phyloP scores from a whole-genome alignment of 805 yeast genomes.

The Candida silvicultrix region DNA sequence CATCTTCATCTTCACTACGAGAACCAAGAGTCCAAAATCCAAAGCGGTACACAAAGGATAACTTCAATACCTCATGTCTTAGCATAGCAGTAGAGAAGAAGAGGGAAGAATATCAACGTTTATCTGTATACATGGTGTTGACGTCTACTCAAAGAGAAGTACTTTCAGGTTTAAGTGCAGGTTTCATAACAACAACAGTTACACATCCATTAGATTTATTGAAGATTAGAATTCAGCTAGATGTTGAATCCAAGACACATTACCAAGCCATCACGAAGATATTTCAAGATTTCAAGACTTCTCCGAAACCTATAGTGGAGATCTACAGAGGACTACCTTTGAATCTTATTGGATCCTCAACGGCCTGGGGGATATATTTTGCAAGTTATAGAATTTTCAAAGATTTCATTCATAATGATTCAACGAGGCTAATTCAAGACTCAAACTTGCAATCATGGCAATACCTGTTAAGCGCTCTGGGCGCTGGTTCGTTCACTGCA shows the following conservation, averaged over 20 bases:
- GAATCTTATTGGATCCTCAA: slow-evolving; percentile 75
- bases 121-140: neutral
- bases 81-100: no score
- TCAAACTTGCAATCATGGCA: slow-evolving; percentile 33
- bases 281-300: slow-evolving; percentile 7
- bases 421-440: slow-evolving; percentile 17
- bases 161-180: slow-evolving; percentile 74
- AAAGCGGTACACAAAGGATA: no score
- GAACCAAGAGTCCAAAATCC: no score
- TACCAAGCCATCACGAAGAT: slow-evolving; percentile 22
- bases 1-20: no score
- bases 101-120: no score
- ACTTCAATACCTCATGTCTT: neutral
- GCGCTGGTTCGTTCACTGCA: slow-evolving; percentile 74
- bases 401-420: slow-evolving; percentile 18
- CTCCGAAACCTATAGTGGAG: slow-evolving; percentile 2
- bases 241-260: slow-evolving; percentile 26
- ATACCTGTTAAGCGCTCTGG: slow-evolving; percentile 48
- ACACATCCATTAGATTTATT: slow-evolving; percentile 89
- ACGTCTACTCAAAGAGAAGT: slow-evolving; percentile 37
- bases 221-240: slow-evolving; percentile 77
- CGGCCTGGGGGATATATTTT: slow-evolving; percentile 89
- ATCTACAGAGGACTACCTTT: slow-evolving; percentile 28
- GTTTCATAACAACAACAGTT: slow-evolving; percentile 67
- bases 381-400: slow-evolving; percentile 65